Percentiles rank a stretch among this genome's conserved stretches.
These are phyloP conservation scores for Rubroboletus pulcherrimus DNA, from an alignment of 768 basidiomycete genomes.

Conservation along the genomic window DNA sequence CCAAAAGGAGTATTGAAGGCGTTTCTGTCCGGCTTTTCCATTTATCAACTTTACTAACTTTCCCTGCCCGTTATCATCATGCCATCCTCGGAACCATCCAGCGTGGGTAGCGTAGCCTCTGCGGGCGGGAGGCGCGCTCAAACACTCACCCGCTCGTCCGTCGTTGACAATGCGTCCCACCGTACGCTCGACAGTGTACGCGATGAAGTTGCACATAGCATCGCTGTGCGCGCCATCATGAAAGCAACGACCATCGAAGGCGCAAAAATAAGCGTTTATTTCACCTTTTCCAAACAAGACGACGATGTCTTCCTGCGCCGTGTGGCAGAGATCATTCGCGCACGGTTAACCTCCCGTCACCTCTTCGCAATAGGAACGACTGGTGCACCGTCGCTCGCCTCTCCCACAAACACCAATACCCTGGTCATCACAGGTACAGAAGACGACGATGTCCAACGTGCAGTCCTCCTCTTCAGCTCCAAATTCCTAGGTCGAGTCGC, in stretches of 20 bases:
- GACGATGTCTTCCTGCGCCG: conserved; percentile 54
- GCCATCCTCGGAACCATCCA: conserved; percentile 29
- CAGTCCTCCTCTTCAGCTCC: conserved; percentile 57
- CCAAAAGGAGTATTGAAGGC: neutral
- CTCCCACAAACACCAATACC: conserved; percentile 33
- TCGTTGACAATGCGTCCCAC: neutral
- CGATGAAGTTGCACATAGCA: conserved; percentile 53
- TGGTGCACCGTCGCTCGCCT: conserved; percentile 31
- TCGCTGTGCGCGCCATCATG: conserved; percentile 52
- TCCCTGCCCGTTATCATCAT: neutral
- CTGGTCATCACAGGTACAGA: conserved; percentile 60
- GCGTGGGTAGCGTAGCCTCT: conserved; percentile 7
- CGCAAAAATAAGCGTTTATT: conserved; percentile 54
- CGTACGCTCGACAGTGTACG: conserved; percentile 61
- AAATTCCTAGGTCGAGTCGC: conserved; percentile 67
- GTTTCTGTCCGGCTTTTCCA: no score
- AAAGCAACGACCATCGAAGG: conserved; percentile 49
- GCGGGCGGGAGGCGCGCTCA: conserved; percentile 1
- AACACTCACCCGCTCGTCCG: neutral
- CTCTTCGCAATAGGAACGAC: conserved; percentile 56
- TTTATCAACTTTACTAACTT: neutral
- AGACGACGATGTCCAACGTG: conserved; percentile 57
- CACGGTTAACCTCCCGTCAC: conserved; percentile 41
- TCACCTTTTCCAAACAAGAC: conserved; percentile 55
- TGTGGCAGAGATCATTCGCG: conserved; percentile 47